A percentile compares a stretch with the other conserved stretches of the same genome.
These are phyloP conservation scores for Sicyos baderoa DNA, from an alignment of 306 rosid species.

Conservation along the genomic window DNA sequence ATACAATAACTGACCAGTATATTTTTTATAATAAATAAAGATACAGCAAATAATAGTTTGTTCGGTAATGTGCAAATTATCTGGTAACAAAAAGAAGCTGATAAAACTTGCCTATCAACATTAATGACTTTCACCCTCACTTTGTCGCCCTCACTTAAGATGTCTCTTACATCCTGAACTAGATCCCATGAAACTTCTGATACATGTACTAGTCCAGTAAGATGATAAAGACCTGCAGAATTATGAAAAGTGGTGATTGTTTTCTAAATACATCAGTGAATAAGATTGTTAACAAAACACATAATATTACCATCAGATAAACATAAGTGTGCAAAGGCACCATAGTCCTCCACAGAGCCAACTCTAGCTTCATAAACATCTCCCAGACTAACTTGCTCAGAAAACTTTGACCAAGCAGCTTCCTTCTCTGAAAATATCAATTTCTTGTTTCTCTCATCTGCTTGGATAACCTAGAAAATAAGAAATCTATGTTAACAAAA, in stretches of 20 bases:
- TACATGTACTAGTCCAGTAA: constrained; percentile 81
- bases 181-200: constrained; percentile 97
- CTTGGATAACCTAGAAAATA: constrained; percentile 60
- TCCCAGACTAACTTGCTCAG: constrained; percentile 55
- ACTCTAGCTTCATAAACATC: constrained; percentile 65
- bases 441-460: constrained; percentile 58
- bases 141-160: constrained; percentile 56
- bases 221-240: constrained; percentile 79
- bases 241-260: constrained; percentile 29
- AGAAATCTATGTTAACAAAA: background rate
- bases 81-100: constrained; percentile 10
- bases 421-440: constrained; percentile 83
- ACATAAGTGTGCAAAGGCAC: constrained; percentile 75
- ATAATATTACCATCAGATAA: constrained; percentile 66
- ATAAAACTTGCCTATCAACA: constrained; percentile 52
- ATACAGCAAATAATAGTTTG: background rate
- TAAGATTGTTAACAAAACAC: background rate
- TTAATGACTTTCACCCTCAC: constrained; percentile 57
- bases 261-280: constrained; percentile 19
- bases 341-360: constrained; percentile 69
- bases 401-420: constrained; percentile 63
- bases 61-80: background rate
- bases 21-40: background rate
- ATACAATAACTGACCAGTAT: background rate
- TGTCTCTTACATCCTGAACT: constrained; percentile 73